A percentile compares a stretch with the other conserved stretches of the same genome.
phyloP scores from a whole-genome alignment of 2,329 filamentous ascomycete species.

The Magnaporthiopsis incrustans region DNA sequence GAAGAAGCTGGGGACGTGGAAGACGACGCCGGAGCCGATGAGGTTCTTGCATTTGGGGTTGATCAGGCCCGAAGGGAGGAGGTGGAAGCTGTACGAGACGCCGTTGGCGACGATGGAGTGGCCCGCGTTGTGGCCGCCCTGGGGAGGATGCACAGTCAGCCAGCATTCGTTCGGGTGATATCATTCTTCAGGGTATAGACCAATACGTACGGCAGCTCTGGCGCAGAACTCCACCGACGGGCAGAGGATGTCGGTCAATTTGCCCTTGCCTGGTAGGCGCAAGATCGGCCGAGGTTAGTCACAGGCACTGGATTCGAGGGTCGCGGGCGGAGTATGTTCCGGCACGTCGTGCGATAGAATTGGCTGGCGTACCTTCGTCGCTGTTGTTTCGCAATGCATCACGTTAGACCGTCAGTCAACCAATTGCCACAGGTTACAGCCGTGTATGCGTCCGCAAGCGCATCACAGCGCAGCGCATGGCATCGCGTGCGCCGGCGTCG shows the following conservation, averaged over 20 bases:
- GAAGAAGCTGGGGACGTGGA: constrained; percentile 47
- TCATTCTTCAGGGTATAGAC: not conserved
- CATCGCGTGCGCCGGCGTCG: constrained; percentile 17
- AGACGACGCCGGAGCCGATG: constrained; percentile 62
- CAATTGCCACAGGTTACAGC: too few species aligned
- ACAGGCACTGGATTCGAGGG: not conserved
- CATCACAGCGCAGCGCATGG: not conserved
- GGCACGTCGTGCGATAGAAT: constrained; percentile 21
- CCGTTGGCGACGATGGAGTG: constrained; percentile 29
- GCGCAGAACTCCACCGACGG: constrained; percentile 42
- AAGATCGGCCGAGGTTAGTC: not conserved
- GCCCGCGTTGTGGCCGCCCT: constrained; percentile 50
- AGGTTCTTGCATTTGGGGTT: constrained; percentile 65
- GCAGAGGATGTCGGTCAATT: constrained; percentile 50
- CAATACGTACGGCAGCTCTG: constrained; percentile 36
- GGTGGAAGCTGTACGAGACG: constrained; percentile 32
- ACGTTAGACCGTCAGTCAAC: constrained; percentile 1
- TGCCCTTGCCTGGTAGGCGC: constrained; percentile 36
- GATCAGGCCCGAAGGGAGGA: constrained; percentile 62
- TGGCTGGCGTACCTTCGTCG: constrained; percentile 4
- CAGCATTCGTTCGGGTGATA: too few species aligned
- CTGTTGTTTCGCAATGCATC: not conserved
- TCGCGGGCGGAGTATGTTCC: not conserved
- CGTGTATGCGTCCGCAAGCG: not conserved
- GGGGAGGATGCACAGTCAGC: too few species aligned